These are phyloP conservation scores for Parasitella parasitica DNA, from an alignment of 371 early-diverging fungal species.

Conservation along the genomic window DNA sequence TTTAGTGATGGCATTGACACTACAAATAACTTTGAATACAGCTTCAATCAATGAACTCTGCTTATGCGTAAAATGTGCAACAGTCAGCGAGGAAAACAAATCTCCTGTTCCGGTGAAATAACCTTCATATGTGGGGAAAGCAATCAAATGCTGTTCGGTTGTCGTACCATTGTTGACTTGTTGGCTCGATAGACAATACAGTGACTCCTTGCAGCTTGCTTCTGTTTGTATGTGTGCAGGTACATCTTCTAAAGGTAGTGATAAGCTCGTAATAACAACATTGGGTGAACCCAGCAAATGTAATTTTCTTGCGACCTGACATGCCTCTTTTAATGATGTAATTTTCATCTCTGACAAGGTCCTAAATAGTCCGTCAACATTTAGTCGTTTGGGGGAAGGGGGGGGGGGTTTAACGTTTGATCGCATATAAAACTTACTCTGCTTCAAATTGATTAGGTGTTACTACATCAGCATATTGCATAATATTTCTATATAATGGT, in stretches of 20 bases:
- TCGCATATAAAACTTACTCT: slow-evolving; percentile 74
- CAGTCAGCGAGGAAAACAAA: slow-evolving; percentile 74
- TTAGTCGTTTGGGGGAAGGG: no score
- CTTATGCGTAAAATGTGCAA: slow-evolving; percentile 54
- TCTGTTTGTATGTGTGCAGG: slow-evolving; percentile 29
- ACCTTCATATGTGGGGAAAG: slow-evolving; percentile 74
- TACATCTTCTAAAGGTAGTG: slow-evolving; percentile 36
- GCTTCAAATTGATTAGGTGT: slow-evolving; percentile 96
- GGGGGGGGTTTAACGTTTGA: no score
- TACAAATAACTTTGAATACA: slow-evolving; percentile 60
- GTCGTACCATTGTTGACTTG: not conserved
- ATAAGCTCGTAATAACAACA: slow-evolving; percentile 76
- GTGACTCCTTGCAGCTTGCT: slow-evolving; percentile 19
- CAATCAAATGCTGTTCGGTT: slow-evolving; percentile 58
- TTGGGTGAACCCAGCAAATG: slow-evolving; percentile 67
- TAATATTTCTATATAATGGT: slow-evolving; percentile 66
- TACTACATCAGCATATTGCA: slow-evolving; percentile 70
- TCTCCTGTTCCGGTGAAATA: slow-evolving; percentile 95
- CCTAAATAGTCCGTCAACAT: no score
- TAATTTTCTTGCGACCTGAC: slow-evolving; percentile 56
- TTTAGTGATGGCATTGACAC: slow-evolving; percentile 71
- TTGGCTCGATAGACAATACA: slow-evolving; percentile 44
- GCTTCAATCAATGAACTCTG: slow-evolving; percentile 33
- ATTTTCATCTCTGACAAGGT: slow-evolving; percentile 65
- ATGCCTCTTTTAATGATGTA: slow-evolving; percentile 47